phyloP scores from a whole-genome alignment of 1,284 basidiomycete species.

The Pterulicium gracile region DNA sequence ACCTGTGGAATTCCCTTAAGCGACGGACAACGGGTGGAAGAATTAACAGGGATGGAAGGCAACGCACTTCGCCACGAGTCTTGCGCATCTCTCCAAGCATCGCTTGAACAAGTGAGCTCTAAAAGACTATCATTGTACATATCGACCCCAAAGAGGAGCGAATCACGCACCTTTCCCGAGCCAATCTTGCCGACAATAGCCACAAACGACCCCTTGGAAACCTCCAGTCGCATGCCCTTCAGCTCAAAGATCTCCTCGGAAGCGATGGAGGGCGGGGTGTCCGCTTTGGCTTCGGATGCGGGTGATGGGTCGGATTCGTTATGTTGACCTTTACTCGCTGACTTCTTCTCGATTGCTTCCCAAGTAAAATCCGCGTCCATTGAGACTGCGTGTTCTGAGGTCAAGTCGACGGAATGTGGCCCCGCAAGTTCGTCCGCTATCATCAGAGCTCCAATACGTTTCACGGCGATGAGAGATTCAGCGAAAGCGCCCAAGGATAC shows the following conservation, averaged over 20 bases:
- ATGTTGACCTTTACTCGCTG: background rate
- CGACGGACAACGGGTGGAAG: too few relatives aligned
- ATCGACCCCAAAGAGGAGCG: background rate
- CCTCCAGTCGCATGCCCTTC: background rate
- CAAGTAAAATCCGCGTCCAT: background rate
- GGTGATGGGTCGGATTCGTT: background rate
- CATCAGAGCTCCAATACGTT: background rate
- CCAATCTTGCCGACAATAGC: background rate
- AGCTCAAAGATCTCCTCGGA: background rate
- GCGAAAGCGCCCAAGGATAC: background rate
- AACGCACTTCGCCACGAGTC: slow-evolving; percentile 11
- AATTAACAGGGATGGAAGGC: too few relatives aligned
- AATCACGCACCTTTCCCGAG: background rate
- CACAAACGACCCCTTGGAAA: background rate
- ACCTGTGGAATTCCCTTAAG: too few relatives aligned
- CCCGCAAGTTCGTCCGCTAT: background rate
- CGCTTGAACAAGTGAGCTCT: background rate
- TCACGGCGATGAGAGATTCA: background rate
- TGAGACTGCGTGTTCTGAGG: background rate
- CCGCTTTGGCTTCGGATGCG: background rate
- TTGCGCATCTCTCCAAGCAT: slow-evolving; percentile 22
- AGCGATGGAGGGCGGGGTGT: background rate
- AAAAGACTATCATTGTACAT: background rate
- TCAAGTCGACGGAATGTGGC: background rate
- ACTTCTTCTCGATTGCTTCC: background rate